Evolutionary conservation across 1,284 basidiomycete species (phyloP).

Genomic region (Serendipita sp.): DNA sequence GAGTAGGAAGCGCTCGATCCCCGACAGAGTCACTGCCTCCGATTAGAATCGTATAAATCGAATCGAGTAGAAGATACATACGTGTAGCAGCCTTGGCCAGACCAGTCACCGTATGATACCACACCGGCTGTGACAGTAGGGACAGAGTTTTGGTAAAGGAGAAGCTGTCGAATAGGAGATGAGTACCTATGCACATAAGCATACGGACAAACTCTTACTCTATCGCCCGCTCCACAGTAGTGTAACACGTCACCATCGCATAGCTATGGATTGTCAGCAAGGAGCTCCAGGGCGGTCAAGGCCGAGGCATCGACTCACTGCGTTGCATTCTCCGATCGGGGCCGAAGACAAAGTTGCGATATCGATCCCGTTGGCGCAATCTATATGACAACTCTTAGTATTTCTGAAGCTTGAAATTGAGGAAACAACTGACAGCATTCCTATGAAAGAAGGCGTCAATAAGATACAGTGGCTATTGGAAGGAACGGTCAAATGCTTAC

Average conservation of each 20-base stretch:
- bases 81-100: background rate
- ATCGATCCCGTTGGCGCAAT: background rate
- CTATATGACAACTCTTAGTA: background rate
- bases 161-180: background rate
- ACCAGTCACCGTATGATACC: background rate
- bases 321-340: background rate
- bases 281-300: too few relatives aligned
- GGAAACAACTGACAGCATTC: background rate
- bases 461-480: background rate
- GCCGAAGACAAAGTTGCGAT: background rate
- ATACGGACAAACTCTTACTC: background rate
- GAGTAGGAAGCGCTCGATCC: background rate
- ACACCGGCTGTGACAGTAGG: too few relatives aligned
- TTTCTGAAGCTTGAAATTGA: too few relatives aligned
- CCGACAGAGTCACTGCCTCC: background rate
- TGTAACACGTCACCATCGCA: background rate
- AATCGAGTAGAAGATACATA: background rate
- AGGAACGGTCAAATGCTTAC: background rate
- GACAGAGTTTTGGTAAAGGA: background rate
- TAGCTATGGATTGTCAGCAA: background rate
- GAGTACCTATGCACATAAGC: too few relatives aligned
- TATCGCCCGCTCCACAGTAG: background rate
- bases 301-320: background rate
- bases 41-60: too few relatives aligned
- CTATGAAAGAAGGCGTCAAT: background rate